A percentile compares a stretch with the other conserved stretches of the same genome.
These are phyloP conservation scores for Lepidium africanum DNA, from an alignment of 345 rosid species.

Conservation along the genomic window DNA sequence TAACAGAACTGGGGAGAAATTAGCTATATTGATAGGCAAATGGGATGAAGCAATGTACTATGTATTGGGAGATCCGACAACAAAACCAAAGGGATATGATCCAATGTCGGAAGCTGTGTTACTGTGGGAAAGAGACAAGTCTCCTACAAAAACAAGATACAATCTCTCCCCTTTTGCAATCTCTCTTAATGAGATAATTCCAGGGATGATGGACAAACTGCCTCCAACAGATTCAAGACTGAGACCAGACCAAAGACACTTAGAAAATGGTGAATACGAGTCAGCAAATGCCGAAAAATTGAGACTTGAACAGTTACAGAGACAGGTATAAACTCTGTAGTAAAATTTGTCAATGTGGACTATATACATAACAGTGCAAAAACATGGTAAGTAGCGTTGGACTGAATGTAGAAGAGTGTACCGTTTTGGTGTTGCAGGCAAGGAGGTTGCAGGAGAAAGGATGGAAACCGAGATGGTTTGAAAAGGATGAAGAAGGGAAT, in stretches of 20 bases:
- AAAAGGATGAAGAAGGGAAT: slow-evolving; percentile 77
- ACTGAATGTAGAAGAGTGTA: slow-evolving; percentile 8
- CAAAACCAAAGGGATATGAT: slow-evolving; percentile 92
- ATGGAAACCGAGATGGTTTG: slow-evolving; percentile 96
- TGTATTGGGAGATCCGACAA: slow-evolving; percentile 78
- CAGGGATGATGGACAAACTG: slow-evolving; percentile 63
- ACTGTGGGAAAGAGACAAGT: slow-evolving; percentile 86
- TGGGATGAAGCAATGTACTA: slow-evolving; percentile 99
- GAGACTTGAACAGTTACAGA: slow-evolving; percentile 91
- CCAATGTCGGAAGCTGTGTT: slow-evolving; percentile 92
- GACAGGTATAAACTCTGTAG: slow-evolving; percentile 58
- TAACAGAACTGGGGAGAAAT: slow-evolving; percentile 92
- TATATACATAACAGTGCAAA: neutral
- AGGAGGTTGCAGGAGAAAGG: slow-evolving; percentile 97
- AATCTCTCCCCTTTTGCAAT: slow-evolving; percentile 87
- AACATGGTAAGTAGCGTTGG: neutral
- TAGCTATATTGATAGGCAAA: slow-evolving; percentile 90
- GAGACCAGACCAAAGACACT: slow-evolving; percentile 93
- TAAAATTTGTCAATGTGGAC: neutral
- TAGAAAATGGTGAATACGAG: slow-evolving; percentile 94
- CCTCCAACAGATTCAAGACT: slow-evolving; percentile 98
- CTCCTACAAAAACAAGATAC: slow-evolving; percentile 83
- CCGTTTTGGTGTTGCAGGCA: slow-evolving; percentile 44
- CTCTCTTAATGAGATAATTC: slow-evolving; percentile 80
- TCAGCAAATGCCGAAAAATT: slow-evolving; percentile 88